phyloP scores from a whole-genome alignment of 306 rosid species.

The Macrotyloma uniflorum region DNA sequence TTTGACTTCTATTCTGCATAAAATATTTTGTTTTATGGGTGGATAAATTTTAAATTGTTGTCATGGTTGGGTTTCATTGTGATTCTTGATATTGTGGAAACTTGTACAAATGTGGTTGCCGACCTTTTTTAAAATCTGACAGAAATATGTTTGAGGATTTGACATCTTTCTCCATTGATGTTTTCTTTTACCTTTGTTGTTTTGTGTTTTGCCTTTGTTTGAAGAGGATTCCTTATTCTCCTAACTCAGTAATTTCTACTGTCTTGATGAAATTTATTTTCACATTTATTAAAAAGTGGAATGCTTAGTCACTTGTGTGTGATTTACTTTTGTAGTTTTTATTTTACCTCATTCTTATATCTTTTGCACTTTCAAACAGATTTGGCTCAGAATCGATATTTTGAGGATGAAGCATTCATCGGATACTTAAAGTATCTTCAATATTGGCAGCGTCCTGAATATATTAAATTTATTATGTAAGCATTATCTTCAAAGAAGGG shows the following conservation, averaged over 20 bases:
- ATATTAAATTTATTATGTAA: slow-evolving; percentile 82
- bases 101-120: background rate
- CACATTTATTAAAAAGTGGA: background rate
- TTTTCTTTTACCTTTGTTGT: background rate
- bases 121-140: background rate
- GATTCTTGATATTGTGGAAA: background rate
- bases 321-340: background rate
- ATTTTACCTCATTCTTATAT: slow-evolving; percentile 10
- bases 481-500: slow-evolving; percentile 37
- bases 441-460: slow-evolving; percentile 97
- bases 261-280: background rate
- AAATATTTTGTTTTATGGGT: background rate
- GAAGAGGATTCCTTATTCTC: background rate
- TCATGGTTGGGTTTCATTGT: background rate
- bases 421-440: slow-evolving; percentile 95
- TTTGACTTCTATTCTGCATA: background rate
- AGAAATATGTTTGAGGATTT: background rate
- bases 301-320: slow-evolving; percentile 13
- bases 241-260: slow-evolving; percentile 4
- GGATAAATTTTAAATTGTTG: background rate
- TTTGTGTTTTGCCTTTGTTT: background rate
- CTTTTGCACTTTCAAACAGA: slow-evolving; percentile 50
- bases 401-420: slow-evolving; percentile 96
- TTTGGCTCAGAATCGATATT: slow-evolving; percentile 93
- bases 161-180: background rate